phyloP scores from a whole-genome alignment of 495 filamentous ascomycete genomes.

The Parathielavia appendiculata region DNA sequence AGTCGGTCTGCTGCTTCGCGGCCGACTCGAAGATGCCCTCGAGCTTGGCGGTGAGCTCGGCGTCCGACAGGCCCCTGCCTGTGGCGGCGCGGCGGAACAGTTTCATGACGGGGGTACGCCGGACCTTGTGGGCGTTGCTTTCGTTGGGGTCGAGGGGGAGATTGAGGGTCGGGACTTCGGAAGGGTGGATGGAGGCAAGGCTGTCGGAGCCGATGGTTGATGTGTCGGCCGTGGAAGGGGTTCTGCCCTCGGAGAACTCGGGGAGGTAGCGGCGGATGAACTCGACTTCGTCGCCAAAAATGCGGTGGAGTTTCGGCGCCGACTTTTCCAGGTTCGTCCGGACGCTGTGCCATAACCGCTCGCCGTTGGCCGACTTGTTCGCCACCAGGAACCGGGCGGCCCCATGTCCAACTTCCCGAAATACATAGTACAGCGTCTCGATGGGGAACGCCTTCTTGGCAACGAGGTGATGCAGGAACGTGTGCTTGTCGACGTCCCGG shows the following conservation, averaged over 20 bases:
- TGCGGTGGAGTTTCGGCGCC: slow-evolving; percentile 31
- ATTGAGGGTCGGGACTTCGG: not conserved
- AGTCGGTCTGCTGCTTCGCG: slow-evolving; percentile 18
- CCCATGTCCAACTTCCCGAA: slow-evolving; percentile 31
- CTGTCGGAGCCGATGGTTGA: slow-evolving; percentile 27
- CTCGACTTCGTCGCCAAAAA: slow-evolving; percentile 34
- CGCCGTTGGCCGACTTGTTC: slow-evolving; percentile 26
- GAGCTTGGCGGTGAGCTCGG: slow-evolving; percentile 23
- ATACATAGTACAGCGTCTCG: slow-evolving; percentile 29
- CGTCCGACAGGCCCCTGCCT: slow-evolving; percentile 23
- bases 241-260: slow-evolving; percentile 29
- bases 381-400: slow-evolving; percentile 33
- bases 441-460: slow-evolving; percentile 29
- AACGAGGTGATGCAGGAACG: slow-evolving; percentile 30
- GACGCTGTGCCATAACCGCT: slow-evolving; percentile 32
- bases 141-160: slow-evolving; percentile 16
- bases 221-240: slow-evolving; percentile 26
- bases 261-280: slow-evolving; percentile 34
- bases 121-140: slow-evolving; percentile 23
- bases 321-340: slow-evolving; percentile 27
- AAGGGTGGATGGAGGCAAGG: slow-evolving; percentile 14
- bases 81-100: slow-evolving; percentile 26
- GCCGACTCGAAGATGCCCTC: slow-evolving; percentile 20
- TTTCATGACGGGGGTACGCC: slow-evolving; percentile 30
- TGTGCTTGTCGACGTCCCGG: slow-evolving; percentile 29